Base-by-base conservation (phyloP, 2,329 filamentous ascomycete genomes). In the Trichophyton rubrum region DNA sequence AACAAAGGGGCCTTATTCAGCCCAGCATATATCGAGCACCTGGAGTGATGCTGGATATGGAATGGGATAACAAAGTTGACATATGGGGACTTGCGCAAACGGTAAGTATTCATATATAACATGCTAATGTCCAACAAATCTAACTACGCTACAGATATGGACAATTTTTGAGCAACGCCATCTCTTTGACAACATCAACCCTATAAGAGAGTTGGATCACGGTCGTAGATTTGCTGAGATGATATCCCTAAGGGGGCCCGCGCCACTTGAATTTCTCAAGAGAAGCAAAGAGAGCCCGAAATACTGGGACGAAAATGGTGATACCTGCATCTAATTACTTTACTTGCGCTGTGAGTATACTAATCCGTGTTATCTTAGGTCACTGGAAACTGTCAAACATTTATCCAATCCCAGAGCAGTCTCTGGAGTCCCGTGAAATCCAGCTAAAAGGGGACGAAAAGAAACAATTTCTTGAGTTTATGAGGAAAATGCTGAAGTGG, bases 401-500 rank as follows among this genome's bases (percentile, higher is more conserved):
- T 59, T 58, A 57, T 47, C 58, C 62, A 55, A 56, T 59, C 17
- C 62, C 62, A 9, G 33, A 63, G 11, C 43, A 41, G 7, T 33
- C 56, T 1, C 40, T 63, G 3, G 59, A 63, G 24, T 20, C 17
- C 4, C 47, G 56, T 1, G 59, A 20, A 13, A 15, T 24, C 2
- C 45, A 49, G 8, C 45, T 62, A n/a, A 17, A 56, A 51, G 67
- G 64, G 2, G 66, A 71, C 22, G 69, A 74, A 53, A 70, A 68
- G 56, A 24, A 45, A n/a, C 56, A 67, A 1, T 74, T 73, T 24
- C 60, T 73, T 33, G 56, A 66, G 22, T 71, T 73, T 62, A 60
- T 66, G 8, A 59, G 47, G 8, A 65, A 62, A 58, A 73, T 73
- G 71, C 64, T 73, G 2, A 60, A 63, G 33, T 73, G 69, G 70